A percentile compares a stretch with the other conserved stretches of the same genome.
Conservation (phyloP, 2,329 filamentous ascomycete genomes). For the Amauroascus niger region DNA sequence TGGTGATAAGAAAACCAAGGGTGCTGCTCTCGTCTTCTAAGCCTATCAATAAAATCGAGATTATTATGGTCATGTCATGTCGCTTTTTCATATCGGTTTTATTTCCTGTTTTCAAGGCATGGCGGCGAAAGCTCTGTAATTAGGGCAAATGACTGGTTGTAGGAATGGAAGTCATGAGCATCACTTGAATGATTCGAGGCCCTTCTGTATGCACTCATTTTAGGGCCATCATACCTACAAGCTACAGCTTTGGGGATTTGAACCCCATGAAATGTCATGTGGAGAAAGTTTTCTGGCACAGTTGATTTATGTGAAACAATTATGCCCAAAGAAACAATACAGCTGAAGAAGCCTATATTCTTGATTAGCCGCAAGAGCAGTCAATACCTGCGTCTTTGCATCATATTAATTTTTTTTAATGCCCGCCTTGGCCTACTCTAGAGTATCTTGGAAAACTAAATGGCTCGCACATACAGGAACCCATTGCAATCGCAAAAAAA, state of each 20-base stretch:
- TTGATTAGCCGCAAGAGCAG: too few relatives aligned
- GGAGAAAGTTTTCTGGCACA: too few relatives aligned
- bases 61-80: conserved; percentile 10
- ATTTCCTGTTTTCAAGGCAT: conserved; percentile 13
- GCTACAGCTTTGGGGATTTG: not conserved
- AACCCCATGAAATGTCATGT: too few relatives aligned
- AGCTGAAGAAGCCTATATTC: too few relatives aligned
- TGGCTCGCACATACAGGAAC: too few relatives aligned
- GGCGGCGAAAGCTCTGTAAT: conserved; percentile 15
- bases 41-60: conserved; percentile 12
- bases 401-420: too few relatives aligned
- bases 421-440: too few relatives aligned
- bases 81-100: conserved; percentile 14
- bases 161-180: conserved; percentile 18
- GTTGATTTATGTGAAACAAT: too few relatives aligned
- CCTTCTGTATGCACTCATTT: not conserved
- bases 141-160: conserved; percentile 15
- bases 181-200: not conserved
- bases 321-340: too few relatives aligned
- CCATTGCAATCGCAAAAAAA: too few relatives aligned
- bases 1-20: conserved; percentile 99
- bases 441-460: too few relatives aligned
- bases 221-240: not conserved
- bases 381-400: too few relatives aligned
- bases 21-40: conserved; percentile 99